A percentile compares a stretch with the other conserved stretches of the same genome.
Evolutionary conservation across 2,329 filamentous ascomycete genomes (phyloP).

Genomic region (Nannizziopsis arthrosporioides): DNA sequence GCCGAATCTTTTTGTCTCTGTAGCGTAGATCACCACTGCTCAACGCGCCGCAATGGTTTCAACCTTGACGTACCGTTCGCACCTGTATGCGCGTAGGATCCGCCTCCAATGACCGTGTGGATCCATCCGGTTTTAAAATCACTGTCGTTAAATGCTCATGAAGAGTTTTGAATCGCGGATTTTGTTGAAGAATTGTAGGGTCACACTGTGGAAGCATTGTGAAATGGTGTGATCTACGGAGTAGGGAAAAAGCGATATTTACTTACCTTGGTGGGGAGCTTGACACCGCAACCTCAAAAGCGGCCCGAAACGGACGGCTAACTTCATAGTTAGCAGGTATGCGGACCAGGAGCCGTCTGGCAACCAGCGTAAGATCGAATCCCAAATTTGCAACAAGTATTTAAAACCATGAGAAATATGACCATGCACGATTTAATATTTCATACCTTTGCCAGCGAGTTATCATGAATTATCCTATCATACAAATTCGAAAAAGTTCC

Average conservation of each 20-base stretch:
- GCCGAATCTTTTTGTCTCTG: neutral
- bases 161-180: constrained; percentile 34
- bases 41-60: too few species aligned
- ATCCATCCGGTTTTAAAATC: constrained; percentile 32
- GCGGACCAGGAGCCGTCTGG: too few species aligned
- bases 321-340: too few species aligned
- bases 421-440: too few species aligned
- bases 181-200: constrained; percentile 28
- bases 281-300: neutral
- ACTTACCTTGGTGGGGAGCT: too few species aligned
- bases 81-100: constrained; percentile 23
- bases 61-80: constrained; percentile 28
- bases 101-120: constrained; percentile 24
- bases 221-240: neutral
- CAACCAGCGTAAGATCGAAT: too few species aligned
- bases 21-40: too few species aligned
- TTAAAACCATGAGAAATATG: too few species aligned
- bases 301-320: neutral
- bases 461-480: too few species aligned
- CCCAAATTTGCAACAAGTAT: too few species aligned
- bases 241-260: neutral
- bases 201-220: constrained; percentile 36
- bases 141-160: constrained; percentile 30
- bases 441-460: too few species aligned
- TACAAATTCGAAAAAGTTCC: too few species aligned